Evolutionary conservation across 805 yeast genomes (phyloP).

Genomic region (Saccharomycopsis amapae): DNA sequence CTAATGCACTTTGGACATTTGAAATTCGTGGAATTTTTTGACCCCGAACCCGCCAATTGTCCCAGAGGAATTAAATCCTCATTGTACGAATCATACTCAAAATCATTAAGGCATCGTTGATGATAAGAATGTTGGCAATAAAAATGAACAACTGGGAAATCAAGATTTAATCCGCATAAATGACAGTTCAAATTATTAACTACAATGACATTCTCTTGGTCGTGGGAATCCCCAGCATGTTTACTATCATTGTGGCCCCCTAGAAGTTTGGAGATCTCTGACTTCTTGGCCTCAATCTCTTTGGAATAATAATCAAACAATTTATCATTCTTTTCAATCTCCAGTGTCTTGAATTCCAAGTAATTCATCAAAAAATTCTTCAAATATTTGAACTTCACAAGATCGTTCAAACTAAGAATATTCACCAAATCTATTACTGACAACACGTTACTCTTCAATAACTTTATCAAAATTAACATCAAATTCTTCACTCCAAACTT

Average conservation of each 20-base stretch:
- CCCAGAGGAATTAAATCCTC: background rate
- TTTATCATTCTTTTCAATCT: conserved; percentile 60
- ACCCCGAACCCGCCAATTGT: background rate
- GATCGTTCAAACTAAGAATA: conserved; percentile 52
- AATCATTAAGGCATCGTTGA: conserved; percentile 63
- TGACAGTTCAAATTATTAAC: conserved; percentile 58
- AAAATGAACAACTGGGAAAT: conserved; percentile 77
- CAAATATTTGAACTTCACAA: conserved; percentile 43
- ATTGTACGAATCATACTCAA: conserved; percentile 27
- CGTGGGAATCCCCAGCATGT: background rate
- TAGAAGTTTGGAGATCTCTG: conserved; percentile 45
- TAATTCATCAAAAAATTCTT: conserved; percentile 60
- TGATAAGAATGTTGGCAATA: conserved; percentile 84
- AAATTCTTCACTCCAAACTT: conserved; percentile 45
- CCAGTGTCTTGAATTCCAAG: conserved; percentile 51
- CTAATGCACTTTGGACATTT: conserved; percentile 72
- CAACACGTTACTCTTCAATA: conserved; percentile 46
- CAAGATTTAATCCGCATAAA: conserved; percentile 57
- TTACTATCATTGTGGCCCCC: background rate
- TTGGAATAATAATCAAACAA: conserved; percentile 58
- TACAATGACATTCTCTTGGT: conserved; percentile 22
- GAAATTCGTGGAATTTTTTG: conserved; percentile 21
- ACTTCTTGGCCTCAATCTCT: conserved; percentile 53
- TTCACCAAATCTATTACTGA: conserved; percentile 76
- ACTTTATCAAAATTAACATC: conserved; percentile 44